Conservation (phyloP, 129 eudicot species). For the Pulicaria dysenterica region DNA sequence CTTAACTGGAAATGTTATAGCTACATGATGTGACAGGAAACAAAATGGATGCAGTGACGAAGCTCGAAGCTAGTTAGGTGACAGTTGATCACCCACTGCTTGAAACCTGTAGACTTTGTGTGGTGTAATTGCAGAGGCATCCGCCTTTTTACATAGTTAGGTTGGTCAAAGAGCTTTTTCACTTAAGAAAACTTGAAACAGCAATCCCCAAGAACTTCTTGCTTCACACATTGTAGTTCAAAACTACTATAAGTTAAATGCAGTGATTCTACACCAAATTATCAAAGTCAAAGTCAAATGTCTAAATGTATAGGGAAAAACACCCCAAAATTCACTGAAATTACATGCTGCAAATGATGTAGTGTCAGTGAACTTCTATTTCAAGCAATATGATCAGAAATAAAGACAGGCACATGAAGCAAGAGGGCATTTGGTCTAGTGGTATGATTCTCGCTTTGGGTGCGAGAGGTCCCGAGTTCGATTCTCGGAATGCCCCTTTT, state of each 20-base stretch:
- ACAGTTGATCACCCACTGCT: too few relatives aligned
- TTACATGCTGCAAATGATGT: neutral
- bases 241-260: neutral
- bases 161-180: too few relatives aligned
- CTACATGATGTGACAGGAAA: too few relatives aligned
- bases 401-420: constrained; percentile 2
- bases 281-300: neutral
- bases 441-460: constrained; percentile 99
- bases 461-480: constrained; percentile 95
- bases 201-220: neutral
- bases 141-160: too few relatives aligned
- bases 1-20: too few relatives aligned
- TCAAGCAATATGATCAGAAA: neutral
- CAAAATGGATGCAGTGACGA: too few relatives aligned
- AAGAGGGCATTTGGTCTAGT: constrained; percentile 88
- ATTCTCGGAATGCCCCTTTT: constrained; percentile 84
- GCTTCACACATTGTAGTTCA: neutral
- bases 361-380: neutral
- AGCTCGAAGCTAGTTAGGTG: too few relatives aligned
- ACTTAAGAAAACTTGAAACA: constrained; percentile 3
- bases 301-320: constrained; percentile 11
- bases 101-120: too few relatives aligned
- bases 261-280: neutral
- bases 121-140: too few relatives aligned
- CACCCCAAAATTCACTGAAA: constrained; percentile 10